Base-by-base conservation (phyloP, 345 rosid genomes). In the Mallotus nudiflorus region DNA sequence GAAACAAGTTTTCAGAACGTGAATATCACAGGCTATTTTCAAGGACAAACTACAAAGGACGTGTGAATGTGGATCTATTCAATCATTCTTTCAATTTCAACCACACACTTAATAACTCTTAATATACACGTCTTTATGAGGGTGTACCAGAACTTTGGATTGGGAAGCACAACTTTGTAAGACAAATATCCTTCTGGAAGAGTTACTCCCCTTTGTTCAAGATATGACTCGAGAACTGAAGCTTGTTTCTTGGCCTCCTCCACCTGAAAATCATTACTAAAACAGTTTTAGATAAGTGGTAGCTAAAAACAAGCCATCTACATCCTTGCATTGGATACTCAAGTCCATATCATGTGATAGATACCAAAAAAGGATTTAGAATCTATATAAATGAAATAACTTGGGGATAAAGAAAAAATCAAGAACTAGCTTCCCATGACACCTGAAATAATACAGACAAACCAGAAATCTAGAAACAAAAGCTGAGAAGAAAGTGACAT, bases 171-270 rank as follows among this genome's bases (percentile, higher is more conserved):
- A 76, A 94, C 93, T 90, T 91, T 91, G 84, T 77, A 86, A 65
- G 97, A 86, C n/a, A n/a, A n/a, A n/a, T n/a, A n/a, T 73, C 89
- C 98, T 70, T 91, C 90, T 5, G 86, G 93, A 46, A 94, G 73
- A 73, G 88, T 59, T 76, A 91, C 80, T 40, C 98, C 97, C 71
- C 96, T 87, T 79, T 89, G 98, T 66, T 89, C 94, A 75, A 91
- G 87, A 82, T 94, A 94, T 65, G 92, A 85, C 82, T 88, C 93
- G 68, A 94, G 95, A 79, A 94, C 71, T 28, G 81, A 81, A 81
- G 86, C 89, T 73, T 84, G 86, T 67, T 80, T 84, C 67, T 82
- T 88, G 35, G 76, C 78, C 80, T 86, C 87, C 50, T 77, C 84
- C 35, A 90, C 73, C 98, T 94, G 86, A 73, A 69, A 29, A 16